A percentile compares a stretch with the other conserved stretches of the same genome.
Evolutionary conservation across 495 filamentous ascomycete species (phyloP).

Genomic region (Xylaria sp.): DNA sequence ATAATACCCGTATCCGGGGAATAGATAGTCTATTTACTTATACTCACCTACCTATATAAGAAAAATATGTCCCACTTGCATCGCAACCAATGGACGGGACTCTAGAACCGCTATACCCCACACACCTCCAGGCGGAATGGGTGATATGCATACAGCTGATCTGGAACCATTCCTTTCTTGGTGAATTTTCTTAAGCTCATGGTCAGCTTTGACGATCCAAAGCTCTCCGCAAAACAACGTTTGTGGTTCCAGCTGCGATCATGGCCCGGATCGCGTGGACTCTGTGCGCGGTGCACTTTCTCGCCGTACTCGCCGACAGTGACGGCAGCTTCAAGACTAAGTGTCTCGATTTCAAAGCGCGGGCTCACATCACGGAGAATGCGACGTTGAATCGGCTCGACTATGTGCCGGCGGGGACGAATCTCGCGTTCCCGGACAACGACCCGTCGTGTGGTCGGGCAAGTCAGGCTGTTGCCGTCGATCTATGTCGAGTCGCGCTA

Average conservation of each 20-base stretch:
- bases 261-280: constrained; percentile 6
- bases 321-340: neutral
- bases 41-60: neutral
- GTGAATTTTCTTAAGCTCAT: neutral
- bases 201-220: neutral
- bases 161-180: neutral
- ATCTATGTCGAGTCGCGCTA: constrained; percentile 65
- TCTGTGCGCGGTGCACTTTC: neutral
- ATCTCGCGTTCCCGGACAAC: constrained; percentile 55
- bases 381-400: constrained; percentile 15
- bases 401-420: constrained; percentile 56
- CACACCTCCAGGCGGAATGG: neutral
- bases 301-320: neutral
- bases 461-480: constrained; percentile 51
- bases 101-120: neutral
- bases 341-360: constrained; percentile 2
- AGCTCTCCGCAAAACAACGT: neutral
- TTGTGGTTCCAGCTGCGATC: neutral
- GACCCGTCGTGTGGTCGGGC: constrained; percentile 50
- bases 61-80: neutral
- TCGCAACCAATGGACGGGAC: neutral
- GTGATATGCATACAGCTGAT: neutral
- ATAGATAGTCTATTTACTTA: neutral
- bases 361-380: neutral
- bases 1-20: neutral